Evolutionary conservation across 225 moss, liverwort and hornwort genomes (phyloP).

Genomic region (Polytrichum formosum): DNA sequence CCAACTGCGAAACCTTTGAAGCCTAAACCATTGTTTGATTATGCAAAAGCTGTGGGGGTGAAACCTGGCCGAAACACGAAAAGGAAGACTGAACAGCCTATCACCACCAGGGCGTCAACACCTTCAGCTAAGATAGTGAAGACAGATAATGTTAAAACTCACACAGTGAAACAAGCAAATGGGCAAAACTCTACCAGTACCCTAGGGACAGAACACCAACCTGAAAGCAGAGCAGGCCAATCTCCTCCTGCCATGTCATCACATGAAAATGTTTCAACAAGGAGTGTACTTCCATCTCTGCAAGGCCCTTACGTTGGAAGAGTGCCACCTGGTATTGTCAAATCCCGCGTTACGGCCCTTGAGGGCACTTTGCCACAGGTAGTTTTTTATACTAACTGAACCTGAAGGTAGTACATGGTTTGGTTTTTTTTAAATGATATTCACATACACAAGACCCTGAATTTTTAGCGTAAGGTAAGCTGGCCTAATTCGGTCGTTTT

Average conservation of each 20-base stretch:
- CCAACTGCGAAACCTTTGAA: constrained; percentile 12
- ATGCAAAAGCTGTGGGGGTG: constrained; percentile 42
- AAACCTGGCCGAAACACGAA: constrained; percentile 8
- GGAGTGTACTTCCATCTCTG: background rate
- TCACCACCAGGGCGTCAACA: constrained; percentile 4
- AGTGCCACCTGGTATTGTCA: constrained; percentile 9
- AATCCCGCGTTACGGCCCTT: constrained; percentile 8
- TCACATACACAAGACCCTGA: too few relatives aligned
- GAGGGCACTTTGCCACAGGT: constrained; percentile 15
- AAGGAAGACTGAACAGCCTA: constrained; percentile 4
- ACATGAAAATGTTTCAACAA: background rate
- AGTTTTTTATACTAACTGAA: background rate
- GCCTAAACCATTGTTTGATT: constrained; percentile 36
- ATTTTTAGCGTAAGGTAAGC: too few relatives aligned
- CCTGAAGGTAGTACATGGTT: background rate
- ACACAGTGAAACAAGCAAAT: background rate
- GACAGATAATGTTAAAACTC: background rate
- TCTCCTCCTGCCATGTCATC: background rate
- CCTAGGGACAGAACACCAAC: too few relatives aligned
- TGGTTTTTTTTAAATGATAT: too few relatives aligned
- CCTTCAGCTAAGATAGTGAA: constrained; percentile 7
- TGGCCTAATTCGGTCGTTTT: too few relatives aligned
- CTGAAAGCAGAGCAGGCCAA: background rate
- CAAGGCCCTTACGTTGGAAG: constrained; percentile 5
- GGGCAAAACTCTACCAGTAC: background rate